Evolutionary conservation across 2,329 filamentous ascomycete genomes (phyloP).

Genomic region (Fusarium sp.): DNA sequence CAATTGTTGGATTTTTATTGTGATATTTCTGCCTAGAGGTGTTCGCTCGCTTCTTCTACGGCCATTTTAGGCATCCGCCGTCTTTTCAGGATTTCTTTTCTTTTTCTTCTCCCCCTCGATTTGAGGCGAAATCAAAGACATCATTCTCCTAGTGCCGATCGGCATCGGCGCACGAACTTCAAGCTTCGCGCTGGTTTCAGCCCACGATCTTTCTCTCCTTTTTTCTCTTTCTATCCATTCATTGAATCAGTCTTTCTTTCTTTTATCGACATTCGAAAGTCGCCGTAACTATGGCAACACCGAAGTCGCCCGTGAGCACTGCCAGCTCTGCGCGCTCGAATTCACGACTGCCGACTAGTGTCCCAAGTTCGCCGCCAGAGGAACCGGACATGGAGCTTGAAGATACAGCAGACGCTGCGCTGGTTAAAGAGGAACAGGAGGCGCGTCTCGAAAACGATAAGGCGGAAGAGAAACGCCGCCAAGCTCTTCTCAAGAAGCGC

Average conservation of each 20-base stretch:
- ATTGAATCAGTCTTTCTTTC: neutral
- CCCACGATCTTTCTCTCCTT: conserved; percentile 5
- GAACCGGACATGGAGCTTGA: conserved; percentile 41
- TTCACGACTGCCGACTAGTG: conserved; percentile 53
- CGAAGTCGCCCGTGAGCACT: conserved; percentile 53
- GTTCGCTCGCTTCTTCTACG: neutral
- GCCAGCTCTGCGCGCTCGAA: conserved; percentile 52
- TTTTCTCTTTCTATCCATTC: neutral
- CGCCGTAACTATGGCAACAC: conserved; percentile 47
- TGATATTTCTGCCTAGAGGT: neutral
- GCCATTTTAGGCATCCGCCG: neutral
- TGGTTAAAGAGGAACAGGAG: conserved; percentile 57
- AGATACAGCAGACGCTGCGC: conserved; percentile 46
- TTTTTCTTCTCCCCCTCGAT: conserved; percentile 22
- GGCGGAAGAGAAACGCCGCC: conserved; percentile 63
- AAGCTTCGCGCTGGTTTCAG: conserved; percentile 7
- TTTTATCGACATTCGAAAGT: neutral
- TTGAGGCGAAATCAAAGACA: conserved; percentile 43
- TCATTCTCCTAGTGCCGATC: conserved; percentile 40
- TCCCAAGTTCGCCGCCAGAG: conserved; percentile 56
- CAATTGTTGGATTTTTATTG: neutral
- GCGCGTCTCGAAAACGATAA: conserved; percentile 60
- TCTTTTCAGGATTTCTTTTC: conserved; percentile 14
- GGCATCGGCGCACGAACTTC: conserved; percentile 12
- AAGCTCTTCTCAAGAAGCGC: conserved; percentile 58